Percentiles rank a stretch among this genome's conserved stretches.
These are phyloP conservation scores for Wickerhamiella dianesei DNA, from an alignment of 805 yeast species.

Conservation along the genomic window DNA sequence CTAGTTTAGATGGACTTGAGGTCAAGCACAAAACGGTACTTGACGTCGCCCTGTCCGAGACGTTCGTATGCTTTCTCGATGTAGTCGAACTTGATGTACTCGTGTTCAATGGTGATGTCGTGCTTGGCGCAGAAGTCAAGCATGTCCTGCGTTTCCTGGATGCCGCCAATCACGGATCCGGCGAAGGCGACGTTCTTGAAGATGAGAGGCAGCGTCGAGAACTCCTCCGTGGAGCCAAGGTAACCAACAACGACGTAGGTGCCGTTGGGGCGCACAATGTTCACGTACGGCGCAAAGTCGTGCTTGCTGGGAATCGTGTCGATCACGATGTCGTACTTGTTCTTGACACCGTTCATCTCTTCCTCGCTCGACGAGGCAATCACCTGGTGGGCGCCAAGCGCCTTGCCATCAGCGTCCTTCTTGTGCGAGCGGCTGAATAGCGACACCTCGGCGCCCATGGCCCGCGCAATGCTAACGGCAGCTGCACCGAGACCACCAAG, in stretches of 20 bases:
- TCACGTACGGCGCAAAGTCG: slow-evolving; percentile 36
- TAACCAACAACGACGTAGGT: slow-evolving; percentile 53
- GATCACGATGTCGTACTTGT: slow-evolving; percentile 38
- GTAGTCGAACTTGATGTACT: slow-evolving; percentile 35
- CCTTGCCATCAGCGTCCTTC: slow-evolving; percentile 40
- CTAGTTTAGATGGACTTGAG: neutral
- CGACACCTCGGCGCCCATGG: slow-evolving; percentile 48
- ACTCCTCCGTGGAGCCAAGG: slow-evolving; percentile 32
- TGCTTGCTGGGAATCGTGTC: slow-evolving; percentile 39
- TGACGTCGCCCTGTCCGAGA: slow-evolving; percentile 8
- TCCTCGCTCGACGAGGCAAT: slow-evolving; percentile 36
- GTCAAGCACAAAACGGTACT: slow-evolving; percentile 15
- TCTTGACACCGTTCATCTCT: slow-evolving; percentile 25
- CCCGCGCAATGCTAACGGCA: slow-evolving; percentile 43
- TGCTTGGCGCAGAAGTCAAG: slow-evolving; percentile 50
- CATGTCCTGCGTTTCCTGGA: slow-evolving; percentile 52
- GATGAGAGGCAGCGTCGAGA: slow-evolving; percentile 35
- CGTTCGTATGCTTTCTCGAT: slow-evolving; percentile 13
- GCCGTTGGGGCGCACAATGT: slow-evolving; percentile 44
- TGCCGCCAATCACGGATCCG: slow-evolving; percentile 49
- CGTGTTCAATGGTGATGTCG: slow-evolving; percentile 48
- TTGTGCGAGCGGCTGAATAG: slow-evolving; percentile 39
- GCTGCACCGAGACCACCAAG: slow-evolving; percentile 58
- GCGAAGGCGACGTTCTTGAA: slow-evolving; percentile 28
- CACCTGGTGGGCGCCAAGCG: slow-evolving; percentile 44